A percentile compares a stretch with the other conserved stretches of the same genome.
Evolutionary conservation across 805 yeast genomes (phyloP).

Genomic region (Lipomyces spencermartinsiae): DNA sequence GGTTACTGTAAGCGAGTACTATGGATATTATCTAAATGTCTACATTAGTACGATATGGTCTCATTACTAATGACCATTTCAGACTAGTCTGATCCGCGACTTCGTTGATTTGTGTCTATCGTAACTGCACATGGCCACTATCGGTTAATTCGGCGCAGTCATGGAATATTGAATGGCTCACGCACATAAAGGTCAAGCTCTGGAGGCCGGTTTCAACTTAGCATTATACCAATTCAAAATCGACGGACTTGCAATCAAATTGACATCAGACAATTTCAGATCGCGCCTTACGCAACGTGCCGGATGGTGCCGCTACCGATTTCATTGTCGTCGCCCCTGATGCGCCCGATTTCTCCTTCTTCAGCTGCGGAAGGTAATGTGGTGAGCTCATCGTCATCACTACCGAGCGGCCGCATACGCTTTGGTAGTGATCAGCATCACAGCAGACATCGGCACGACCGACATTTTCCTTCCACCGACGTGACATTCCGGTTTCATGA

Average conservation of each 20-base stretch:
- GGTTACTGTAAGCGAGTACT: background rate
- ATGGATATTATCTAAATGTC: background rate
- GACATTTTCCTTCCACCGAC: conserved; percentile 7
- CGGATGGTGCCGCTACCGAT: background rate
- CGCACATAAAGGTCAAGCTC: background rate
- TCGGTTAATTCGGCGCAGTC: background rate
- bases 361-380: background rate
- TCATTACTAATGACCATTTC: background rate
- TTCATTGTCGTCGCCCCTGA: conserved; percentile 1
- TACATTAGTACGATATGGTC: background rate
- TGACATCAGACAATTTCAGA: no score
- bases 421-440: background rate
- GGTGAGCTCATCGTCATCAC: background rate
- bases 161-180: background rate
- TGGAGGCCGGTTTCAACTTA: background rate
- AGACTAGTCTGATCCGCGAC: background rate
- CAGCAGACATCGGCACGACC: background rate
- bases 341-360: background rate
- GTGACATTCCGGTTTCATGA: conserved; percentile 59
- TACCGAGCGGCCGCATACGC: background rate
- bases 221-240: background rate
- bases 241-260: background rate
- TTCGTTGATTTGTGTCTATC: background rate
- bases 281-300: background rate
- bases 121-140: background rate